Evolutionary conservation across 176 grass and related monocot genomes (phyloP), one percentile per base, ranked within the genome.

Genomic region (Juncus effusus): DNA sequence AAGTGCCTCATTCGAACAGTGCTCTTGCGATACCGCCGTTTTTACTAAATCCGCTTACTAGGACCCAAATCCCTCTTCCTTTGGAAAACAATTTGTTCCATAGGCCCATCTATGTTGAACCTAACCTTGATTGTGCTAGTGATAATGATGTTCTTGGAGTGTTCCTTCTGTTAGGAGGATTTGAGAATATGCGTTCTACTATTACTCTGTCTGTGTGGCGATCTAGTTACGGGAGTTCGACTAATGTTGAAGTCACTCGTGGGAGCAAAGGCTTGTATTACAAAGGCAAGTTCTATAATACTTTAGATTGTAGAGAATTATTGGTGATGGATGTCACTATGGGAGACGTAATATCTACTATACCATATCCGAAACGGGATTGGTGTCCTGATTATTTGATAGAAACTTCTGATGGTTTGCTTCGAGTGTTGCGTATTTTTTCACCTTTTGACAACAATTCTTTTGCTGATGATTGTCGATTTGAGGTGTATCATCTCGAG

Each of bases 41-140:
- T 65, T 42, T 65, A 4, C 19, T 49, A 8, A 65, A 65, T 42
- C 62, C 62, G 42, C 62, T 65, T 16, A 65, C 62, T 10, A 47
- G n/a, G 13, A 47, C 16, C 12, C 41, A 65, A 10, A 45, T 65
- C 13, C 7, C 13, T 65, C 13, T 65, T 13, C 38, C 38, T 16
- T 37, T 47, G 15, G 40, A 16, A 65, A 10, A 16, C 42, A 47
- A 16, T 2, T 28, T 4, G 9, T 13, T 42, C 4, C 49, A 65
- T 65, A 16, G 62, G 62, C 15, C 49, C 14, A 16, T 44, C 16
- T 65, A 16, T 39, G 49, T 65, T 65, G 62, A 12, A 65, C 13
- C 41, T 10, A 8, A 65, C 49, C 60, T 13, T 13, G 19, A 28
- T 28, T 28, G 19, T 28, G 19, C 19, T 28, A 40, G 10, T 63